Evolutionary conservation across 2,329 filamentous ascomycete species (phyloP).

Genomic region (Hypoxylon sp.): DNA sequence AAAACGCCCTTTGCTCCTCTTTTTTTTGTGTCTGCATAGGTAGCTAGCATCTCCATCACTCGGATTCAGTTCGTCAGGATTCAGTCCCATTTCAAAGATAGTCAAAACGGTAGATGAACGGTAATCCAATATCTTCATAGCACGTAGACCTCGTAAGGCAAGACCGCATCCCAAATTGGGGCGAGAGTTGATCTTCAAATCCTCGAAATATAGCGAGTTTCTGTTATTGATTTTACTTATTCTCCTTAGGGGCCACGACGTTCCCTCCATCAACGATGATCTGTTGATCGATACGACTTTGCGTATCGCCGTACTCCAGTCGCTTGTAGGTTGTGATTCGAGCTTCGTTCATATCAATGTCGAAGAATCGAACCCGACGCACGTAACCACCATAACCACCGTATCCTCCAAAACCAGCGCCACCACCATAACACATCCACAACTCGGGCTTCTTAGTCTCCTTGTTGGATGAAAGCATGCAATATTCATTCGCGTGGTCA

Average conservation of each 20-base stretch:
- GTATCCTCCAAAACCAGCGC: constrained; percentile 93
- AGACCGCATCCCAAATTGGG: constrained; percentile 10
- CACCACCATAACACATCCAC: constrained; percentile 99
- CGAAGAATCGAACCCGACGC: constrained; percentile 88
- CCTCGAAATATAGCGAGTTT: not conserved
- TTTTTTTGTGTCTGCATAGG: constrained; percentile 6
- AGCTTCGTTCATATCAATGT: constrained; percentile 92
- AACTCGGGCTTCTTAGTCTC: constrained; percentile 74
- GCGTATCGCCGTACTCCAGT: constrained; percentile 76
- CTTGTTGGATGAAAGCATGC: constrained; percentile 75
- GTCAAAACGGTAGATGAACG: constrained; percentile 9
- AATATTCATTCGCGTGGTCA: constrained; percentile 98
- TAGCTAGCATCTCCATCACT: not conserved
- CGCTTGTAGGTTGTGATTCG: constrained; percentile 94
- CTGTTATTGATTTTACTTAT: constrained; percentile 16
- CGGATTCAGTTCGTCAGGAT: constrained; percentile 10
- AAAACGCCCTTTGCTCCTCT: constrained; percentile 27
- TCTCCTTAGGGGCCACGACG: constrained; percentile 48
- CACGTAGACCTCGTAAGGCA: constrained; percentile 17
- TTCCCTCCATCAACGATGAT: constrained; percentile 76
- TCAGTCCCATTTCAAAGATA: constrained; percentile 26
- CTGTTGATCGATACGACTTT: constrained; percentile 72
- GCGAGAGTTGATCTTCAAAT: constrained; percentile 6
- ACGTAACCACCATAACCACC: constrained; percentile 90
- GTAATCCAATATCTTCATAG: constrained; percentile 30